Base-by-base conservation (phyloP, 2,329 filamentous ascomycete species). In the Penicillium sp. region DNA sequence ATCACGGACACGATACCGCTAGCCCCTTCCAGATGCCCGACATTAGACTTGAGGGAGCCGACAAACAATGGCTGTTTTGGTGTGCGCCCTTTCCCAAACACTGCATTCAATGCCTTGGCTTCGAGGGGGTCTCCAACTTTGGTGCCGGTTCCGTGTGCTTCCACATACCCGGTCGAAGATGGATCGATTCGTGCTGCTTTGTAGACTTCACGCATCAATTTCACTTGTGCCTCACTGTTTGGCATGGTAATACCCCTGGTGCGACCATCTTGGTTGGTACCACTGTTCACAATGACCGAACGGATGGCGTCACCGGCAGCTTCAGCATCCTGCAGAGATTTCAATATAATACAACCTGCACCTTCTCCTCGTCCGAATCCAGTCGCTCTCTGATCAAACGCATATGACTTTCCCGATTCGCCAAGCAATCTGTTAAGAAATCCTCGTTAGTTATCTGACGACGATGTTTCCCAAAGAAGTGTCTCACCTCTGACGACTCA, bases 81-180 rank as follows among this genome's bases (percentile, higher is more conserved):
- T 8, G 58, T 58, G 0, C 61, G 58, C 14, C 63, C 64, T 47
- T 60, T 47, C n/a, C 64, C 63, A 48, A 66, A 64, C 3, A 65
- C 63, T 8, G 63, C 61, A 16, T 65, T 57, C 14, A 66, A 22
- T 1, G 64, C 64, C 16, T 54, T 62, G 6, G 64, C 63, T 49
- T 76, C 74, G 1, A 67, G 52, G 0, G 70, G 72, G 54, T 74
- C 73, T 13, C 74, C 74, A 19, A 68, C 70, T 5, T 62, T 64
- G 0, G 73, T 76, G 4, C 78, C 78, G 0, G 79, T 80, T 19
- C 77, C 77, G 52, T 80, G 78, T 1, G 70, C 71, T 54, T 80
- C 76, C 6, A 79, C 73, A 57, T 73, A 80, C 0, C 62, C 61
- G n/a, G 65, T 64, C 4, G 55, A 35, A 0, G 58, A 43, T 1